phyloP scores from a whole-genome alignment of 306 rosid species.

The Styphnolobium japonicum region DNA sequence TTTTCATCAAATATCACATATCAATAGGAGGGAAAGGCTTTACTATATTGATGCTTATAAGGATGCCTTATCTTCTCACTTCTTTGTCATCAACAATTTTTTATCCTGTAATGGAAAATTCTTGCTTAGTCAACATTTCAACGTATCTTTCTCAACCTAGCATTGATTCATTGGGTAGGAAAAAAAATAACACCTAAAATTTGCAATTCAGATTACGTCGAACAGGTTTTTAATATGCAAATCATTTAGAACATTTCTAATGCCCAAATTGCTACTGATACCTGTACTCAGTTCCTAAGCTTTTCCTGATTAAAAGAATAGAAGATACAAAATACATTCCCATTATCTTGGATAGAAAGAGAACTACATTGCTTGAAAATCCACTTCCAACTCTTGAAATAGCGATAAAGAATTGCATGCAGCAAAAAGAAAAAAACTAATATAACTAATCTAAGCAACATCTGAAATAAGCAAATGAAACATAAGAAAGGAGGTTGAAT shows the following conservation, averaged over 20 bases:
- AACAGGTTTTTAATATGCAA: neutral
- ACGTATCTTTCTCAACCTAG: neutral
- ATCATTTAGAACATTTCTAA: neutral
- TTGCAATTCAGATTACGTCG: too few relatives aligned
- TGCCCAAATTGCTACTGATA: slow-evolving; percentile 28
- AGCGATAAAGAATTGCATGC: slow-evolving; percentile 86
- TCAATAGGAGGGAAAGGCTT: neutral
- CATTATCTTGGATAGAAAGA: slow-evolving; percentile 94
- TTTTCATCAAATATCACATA: neutral
- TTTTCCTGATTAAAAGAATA: slow-evolving; percentile 93
- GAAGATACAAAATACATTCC: slow-evolving; percentile 97
- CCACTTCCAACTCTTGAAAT: slow-evolving; percentile 99
- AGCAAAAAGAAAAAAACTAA: slow-evolving; percentile 1
- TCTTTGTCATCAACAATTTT: neutral
- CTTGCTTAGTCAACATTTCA: neutral
- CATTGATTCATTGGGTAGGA: neutral
- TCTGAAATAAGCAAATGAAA: too few relatives aligned
- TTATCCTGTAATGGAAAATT: neutral
- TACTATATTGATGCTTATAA: neutral
- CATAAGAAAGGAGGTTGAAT: too few relatives aligned
- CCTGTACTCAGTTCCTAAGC: slow-evolving; percentile 97
- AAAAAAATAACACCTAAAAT: too few relatives aligned
- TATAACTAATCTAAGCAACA: too few relatives aligned
- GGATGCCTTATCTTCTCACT: neutral
- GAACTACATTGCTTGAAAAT: slow-evolving; percentile 96